A percentile compares a stretch with the other conserved stretches of the same genome.
These are phyloP conservation scores for Mortierella sp. DNA, from an alignment of 371 early-diverging fungal genomes.

Conservation along the genomic window DNA sequence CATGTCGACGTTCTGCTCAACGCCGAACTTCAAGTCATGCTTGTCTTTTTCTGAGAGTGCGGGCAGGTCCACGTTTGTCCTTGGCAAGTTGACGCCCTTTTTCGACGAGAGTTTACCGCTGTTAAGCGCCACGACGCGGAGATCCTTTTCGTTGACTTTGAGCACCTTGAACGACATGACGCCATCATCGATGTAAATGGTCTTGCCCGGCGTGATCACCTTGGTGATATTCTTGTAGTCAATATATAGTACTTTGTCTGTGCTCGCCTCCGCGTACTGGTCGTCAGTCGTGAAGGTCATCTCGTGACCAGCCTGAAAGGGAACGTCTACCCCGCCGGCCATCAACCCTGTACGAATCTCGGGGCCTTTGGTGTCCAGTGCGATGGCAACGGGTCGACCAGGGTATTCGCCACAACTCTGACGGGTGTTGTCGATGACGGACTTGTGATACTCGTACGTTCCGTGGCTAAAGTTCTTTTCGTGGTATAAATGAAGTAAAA, in stretches of 20 bases:
- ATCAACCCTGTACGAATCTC: conserved; percentile 88
- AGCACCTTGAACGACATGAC: conserved; percentile 84
- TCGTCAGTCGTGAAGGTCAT: conserved; percentile 85
- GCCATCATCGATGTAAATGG: conserved; percentile 87
- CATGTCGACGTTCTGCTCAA: conserved; percentile 93
- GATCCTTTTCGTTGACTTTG: conserved; percentile 64
- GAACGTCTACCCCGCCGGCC: conserved; percentile 69
- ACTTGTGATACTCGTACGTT: conserved; percentile 90
- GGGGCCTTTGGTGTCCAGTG: conserved; percentile 90
- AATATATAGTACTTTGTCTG: conserved; percentile 79
- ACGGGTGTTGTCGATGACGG: conserved; percentile 83
- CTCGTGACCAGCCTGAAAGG: conserved; percentile 73
- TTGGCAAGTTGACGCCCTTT: conserved; percentile 91
- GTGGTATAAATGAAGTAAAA: background rate
- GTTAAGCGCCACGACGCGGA: conserved; percentile 78
- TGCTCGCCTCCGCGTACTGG: conserved; percentile 68
- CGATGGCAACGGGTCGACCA: conserved; percentile 82
- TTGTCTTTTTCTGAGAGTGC: conserved; percentile 94
- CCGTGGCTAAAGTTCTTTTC: conserved; percentile 96
- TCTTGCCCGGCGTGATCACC: conserved; percentile 80
- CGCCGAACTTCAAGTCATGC: conserved; percentile 88
- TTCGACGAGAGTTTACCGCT: conserved; percentile 75
- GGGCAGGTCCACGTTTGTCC: conserved; percentile 84
- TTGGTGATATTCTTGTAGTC: conserved; percentile 89
- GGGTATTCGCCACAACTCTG: conserved; percentile 61